These are phyloP conservation scores for Aspergillus hiratsukae DNA, from an alignment of 2,329 filamentous ascomycete species.

Conservation along the genomic window DNA sequence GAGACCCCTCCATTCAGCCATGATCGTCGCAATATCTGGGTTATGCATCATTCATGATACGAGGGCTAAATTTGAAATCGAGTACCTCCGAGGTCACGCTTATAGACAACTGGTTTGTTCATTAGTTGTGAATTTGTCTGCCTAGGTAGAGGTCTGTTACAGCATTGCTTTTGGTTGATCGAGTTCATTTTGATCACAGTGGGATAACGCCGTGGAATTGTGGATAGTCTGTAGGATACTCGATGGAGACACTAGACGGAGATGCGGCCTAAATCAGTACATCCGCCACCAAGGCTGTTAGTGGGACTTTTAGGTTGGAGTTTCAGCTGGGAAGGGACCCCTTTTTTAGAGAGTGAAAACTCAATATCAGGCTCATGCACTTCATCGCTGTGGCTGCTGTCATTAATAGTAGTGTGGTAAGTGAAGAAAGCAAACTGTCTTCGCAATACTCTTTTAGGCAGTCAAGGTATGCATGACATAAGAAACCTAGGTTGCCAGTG, in stretches of 20 bases:
- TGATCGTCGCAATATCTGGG: not conserved
- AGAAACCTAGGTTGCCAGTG: not conserved
- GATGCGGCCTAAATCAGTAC: not conserved
- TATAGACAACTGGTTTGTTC: not conserved
- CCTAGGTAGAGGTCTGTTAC: not conserved
- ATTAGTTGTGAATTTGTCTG: not conserved
- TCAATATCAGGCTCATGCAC: not conserved
- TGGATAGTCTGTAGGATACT: not conserved
- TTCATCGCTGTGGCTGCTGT: not conserved
- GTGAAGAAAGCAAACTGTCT: not conserved
- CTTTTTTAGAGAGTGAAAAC: not conserved
- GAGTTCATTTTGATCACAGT: not conserved
- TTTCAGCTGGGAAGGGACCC: not conserved
- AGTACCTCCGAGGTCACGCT: not conserved
- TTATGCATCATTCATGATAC: not conserved
- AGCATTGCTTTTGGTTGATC: not conserved
- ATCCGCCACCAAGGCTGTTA: not conserved
- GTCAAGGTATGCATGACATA: no score
- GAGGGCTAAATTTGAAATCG: not conserved
- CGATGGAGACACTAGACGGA: not conserved
- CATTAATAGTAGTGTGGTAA: not conserved
- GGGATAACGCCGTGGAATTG: not conserved
- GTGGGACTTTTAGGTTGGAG: not conserved
- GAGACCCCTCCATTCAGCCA: not conserved
- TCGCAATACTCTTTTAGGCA: not conserved